Conservation (phyloP, 2,329 filamentous ascomycete species). For the Pyrenochaeta sp. region DNA sequence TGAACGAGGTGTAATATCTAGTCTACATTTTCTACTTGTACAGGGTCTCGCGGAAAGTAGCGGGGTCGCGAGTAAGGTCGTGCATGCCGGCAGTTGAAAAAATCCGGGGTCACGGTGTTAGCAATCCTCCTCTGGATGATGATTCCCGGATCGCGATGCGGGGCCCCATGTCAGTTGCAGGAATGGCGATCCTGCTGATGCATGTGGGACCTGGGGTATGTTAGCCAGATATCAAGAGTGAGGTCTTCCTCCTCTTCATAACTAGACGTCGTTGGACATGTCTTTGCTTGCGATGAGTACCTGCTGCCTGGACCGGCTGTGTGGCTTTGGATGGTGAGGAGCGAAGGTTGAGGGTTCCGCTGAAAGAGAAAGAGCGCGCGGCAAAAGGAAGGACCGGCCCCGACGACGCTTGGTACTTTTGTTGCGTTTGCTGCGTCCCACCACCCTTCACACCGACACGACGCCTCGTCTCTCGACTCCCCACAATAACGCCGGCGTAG, state of each 20-base stretch:
- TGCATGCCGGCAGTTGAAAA: slow-evolving; percentile 23
- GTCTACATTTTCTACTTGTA: not conserved
- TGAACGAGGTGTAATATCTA: not conserved
- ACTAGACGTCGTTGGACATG: not conserved
- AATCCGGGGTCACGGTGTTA: slow-evolving; percentile 2
- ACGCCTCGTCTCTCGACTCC: not conserved
- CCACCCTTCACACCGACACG: not conserved
- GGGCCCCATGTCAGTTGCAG: slow-evolving; percentile 11
- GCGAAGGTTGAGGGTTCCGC: not conserved
- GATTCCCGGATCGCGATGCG: slow-evolving; percentile 18
- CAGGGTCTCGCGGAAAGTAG: not conserved
- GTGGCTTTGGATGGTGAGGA: slow-evolving; percentile 1
- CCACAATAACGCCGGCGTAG: slow-evolving; percentile 8
- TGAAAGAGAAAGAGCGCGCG: slow-evolving; percentile 8
- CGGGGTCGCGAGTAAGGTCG: slow-evolving; percentile 3
- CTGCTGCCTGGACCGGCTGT: not conserved
- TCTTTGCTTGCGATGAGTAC: not conserved
- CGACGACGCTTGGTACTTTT: slow-evolving; percentile 21
- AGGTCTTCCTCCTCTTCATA: not conserved
- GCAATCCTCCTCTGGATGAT: slow-evolving; percentile 11
- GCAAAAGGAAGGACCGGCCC: slow-evolving; percentile 16
- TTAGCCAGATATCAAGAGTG: not conserved
- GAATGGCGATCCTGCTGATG: slow-evolving; percentile 4
- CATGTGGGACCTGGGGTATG: slow-evolving; percentile 2
- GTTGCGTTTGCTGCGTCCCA: slow-evolving; percentile 1